Percentiles rank a stretch among this genome's conserved stretches.
phyloP scores from a whole-genome alignment of 306 rosid species.

The Inga laurina region DNA sequence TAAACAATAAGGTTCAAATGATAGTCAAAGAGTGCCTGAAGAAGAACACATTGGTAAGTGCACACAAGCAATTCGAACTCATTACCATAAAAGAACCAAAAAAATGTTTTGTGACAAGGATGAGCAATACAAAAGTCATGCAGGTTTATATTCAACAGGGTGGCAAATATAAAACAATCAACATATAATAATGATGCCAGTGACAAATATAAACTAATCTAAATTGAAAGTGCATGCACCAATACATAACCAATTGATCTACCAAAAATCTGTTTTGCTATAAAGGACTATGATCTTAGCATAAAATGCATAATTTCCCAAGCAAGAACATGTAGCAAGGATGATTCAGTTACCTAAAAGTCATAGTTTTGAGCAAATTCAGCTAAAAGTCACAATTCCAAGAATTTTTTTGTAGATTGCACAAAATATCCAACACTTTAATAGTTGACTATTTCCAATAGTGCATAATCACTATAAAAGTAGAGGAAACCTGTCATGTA shows the following conservation, averaged over 20 bases:
- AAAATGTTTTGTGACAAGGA: not conserved
- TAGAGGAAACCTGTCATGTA: no score
- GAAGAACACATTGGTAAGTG: not conserved
- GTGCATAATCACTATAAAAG: no score
- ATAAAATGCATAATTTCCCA: no score
- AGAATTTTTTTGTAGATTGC: no score
- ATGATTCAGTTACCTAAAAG: no score
- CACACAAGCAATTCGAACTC: not conserved
- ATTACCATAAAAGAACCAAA: not conserved
- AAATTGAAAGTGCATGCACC: not conserved
- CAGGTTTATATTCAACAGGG: not conserved
- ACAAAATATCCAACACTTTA: no score
- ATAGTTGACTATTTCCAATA: no score
- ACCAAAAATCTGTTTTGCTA: not conserved
- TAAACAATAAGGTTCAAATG: no score
- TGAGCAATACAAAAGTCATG: slow-evolving; percentile 19
- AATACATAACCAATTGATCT: not conserved
- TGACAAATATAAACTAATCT: not conserved
- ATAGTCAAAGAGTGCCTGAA: not conserved
- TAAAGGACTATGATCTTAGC: no score
- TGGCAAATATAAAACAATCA: not conserved
- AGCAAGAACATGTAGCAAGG: no score
- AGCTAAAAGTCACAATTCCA: no score
- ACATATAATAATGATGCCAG: not conserved
- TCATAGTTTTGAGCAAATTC: no score